Conservation (phyloP, 1,284 basidiomycete genomes). For the Ganoderma multipileum region DNA sequence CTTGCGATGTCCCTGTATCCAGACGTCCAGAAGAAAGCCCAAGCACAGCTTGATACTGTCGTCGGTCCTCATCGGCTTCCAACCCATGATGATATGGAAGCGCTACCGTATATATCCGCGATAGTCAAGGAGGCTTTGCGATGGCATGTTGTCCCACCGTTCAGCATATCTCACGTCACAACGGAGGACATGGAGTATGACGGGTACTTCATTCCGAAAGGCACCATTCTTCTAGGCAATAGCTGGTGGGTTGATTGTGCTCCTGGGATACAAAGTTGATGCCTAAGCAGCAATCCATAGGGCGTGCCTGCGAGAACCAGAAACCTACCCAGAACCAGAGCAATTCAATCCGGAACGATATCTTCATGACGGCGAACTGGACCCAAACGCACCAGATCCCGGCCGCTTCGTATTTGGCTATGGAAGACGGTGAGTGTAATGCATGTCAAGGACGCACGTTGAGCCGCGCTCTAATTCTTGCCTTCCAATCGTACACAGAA, state of each 20-base stretch:
- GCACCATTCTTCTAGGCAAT: slow-evolving; percentile 28
- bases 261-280: slow-evolving; percentile 16
- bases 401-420: slow-evolving; percentile 32
- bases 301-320: slow-evolving; percentile 26
- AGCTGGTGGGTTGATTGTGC: slow-evolving; percentile 19
- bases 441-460: too few species aligned
- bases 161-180: slow-evolving; percentile 25
- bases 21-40: slow-evolving; percentile 40
- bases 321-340: slow-evolving; percentile 24
- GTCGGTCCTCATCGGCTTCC: slow-evolving; percentile 41
- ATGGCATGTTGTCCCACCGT: slow-evolving; percentile 30
- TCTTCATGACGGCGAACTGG: slow-evolving; percentile 20
- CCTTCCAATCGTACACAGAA: slow-evolving; percentile 24
- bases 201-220: slow-evolving; percentile 35
- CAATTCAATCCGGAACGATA: slow-evolving; percentile 29
- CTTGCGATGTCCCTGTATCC: slow-evolving; percentile 41
- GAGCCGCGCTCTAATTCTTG: not conserved
- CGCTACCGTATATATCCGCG: slow-evolving; percentile 41
- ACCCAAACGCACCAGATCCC: slow-evolving; percentile 18
- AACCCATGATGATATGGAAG: slow-evolving; percentile 35
- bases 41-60: slow-evolving; percentile 41
- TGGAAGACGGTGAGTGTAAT: slow-evolving; percentile 18
- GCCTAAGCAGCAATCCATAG: not conserved
- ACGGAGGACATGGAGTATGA: slow-evolving; percentile 28
- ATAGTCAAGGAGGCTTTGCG: slow-evolving; percentile 41